These are phyloP conservation scores for Vigna unguiculata DNA, from an alignment of 306 rosid genomes.

Conservation along the genomic window DNA sequence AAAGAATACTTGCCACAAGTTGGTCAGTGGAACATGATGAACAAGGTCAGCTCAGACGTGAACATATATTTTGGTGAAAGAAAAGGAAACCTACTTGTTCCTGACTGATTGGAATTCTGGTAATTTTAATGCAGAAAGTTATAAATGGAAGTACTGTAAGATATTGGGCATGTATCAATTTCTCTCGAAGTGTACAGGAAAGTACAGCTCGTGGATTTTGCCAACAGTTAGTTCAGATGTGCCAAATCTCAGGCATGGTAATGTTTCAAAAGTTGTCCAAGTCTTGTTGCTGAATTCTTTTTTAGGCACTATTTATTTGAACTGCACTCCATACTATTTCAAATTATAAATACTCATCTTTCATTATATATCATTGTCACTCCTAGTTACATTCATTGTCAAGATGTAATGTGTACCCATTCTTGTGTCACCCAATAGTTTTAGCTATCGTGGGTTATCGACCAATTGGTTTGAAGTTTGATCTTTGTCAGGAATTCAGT, in stretches of 20 bases:
- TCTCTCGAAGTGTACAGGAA: slow-evolving; percentile 50
- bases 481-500: slow-evolving; percentile 46
- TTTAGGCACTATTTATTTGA: neutral
- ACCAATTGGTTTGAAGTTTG: neutral
- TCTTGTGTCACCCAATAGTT: neutral
- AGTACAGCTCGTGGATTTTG: slow-evolving; percentile 57
- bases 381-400: neutral
- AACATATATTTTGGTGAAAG: neutral
- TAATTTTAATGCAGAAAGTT: slow-evolving; percentile 52
- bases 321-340: neutral
- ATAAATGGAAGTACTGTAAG: slow-evolving; percentile 59
- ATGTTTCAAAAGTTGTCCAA: slow-evolving; percentile 18
- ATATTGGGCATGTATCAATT: slow-evolving; percentile 56
- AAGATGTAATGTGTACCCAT: neutral
- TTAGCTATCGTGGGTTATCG: neutral
- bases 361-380: slow-evolving; percentile 6
- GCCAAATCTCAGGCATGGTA: slow-evolving; percentile 65
- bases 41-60: slow-evolving; percentile 46
- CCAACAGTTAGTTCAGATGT: slow-evolving; percentile 62
- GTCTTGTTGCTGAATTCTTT: slow-evolving; percentile 13
- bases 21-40: slow-evolving; percentile 63
- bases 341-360: slow-evolving; percentile 10
- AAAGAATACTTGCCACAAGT: slow-evolving; percentile 51
- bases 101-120: neutral
- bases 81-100: neutral